Evolutionary conservation across 805 yeast species (phyloP).

Genomic region (Candida maesae): DNA sequence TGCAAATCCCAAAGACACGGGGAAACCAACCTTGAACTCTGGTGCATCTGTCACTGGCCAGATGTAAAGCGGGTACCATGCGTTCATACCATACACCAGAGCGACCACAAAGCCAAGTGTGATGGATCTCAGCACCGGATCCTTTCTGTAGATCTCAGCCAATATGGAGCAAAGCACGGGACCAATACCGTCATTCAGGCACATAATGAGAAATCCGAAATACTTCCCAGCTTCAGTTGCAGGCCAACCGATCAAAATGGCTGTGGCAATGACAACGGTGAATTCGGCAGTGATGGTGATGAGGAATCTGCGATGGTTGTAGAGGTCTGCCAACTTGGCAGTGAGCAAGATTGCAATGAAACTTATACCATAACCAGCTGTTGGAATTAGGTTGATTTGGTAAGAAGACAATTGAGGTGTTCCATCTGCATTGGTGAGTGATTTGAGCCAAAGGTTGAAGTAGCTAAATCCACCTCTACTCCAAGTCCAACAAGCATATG

Average conservation of each 20-base stretch:
- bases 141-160: not conserved
- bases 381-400: conserved; percentile 20
- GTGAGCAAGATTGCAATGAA: conserved; percentile 14
- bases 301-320: not conserved
- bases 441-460: conserved; percentile 18
- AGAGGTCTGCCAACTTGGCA: conserved; percentile 14
- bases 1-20: not conserved
- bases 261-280: not conserved
- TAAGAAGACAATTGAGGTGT: conserved; percentile 8
- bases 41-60: not conserved
- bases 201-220: not conserved
- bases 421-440: conserved; percentile 16
- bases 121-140: not conserved
- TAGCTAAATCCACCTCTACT: conserved; percentile 8
- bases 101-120: not conserved
- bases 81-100: not conserved
- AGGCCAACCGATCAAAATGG: not conserved
- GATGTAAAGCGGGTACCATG: not conserved
- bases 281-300: not conserved
- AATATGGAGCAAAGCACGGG: not conserved
- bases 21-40: not conserved
- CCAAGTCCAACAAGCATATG: conserved; percentile 11
- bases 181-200: not conserved
- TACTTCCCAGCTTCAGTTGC: not conserved
- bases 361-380: conserved; percentile 19